Evolutionary conservation across 352 stramenopile species (phyloP), one percentile per base, ranked within the genome.

Genomic region (Globisporangium spinosum): DNA sequence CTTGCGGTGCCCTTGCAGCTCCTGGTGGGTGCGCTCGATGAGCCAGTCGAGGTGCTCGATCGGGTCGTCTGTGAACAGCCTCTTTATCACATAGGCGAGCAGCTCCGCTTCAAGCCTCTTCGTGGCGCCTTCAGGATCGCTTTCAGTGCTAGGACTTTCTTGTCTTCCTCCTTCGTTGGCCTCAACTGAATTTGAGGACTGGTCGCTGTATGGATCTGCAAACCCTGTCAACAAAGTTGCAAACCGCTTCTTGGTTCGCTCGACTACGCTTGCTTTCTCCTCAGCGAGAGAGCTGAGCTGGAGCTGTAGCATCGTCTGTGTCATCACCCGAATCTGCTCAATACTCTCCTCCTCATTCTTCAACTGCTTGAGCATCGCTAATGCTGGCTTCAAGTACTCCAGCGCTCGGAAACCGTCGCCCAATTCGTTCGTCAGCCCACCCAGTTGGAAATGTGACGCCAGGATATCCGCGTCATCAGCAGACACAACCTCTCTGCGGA

Each of bases 321-420:
- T 83, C 15, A 87, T 69, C 12, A 68, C 77, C 4, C 70, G 72
- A 27, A 87, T 72, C 38, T 81, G 70, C 25, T 71, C 64, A 0
- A 78, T 54, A 17, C 56, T 34, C n/a, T 76, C 62, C 22, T 77
- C 72, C 1, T 62, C 47, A 55, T n/a, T 49, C 9, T 12, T 29
- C 1, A 75, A 40, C 3, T 67, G 65, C 17, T 83, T 89, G 8
- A 87, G 58, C 23, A 69, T 62, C 1, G 9, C 59, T 9, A 87
- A 65, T 1, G 74, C 79, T 32, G 70, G 63, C 12, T 74, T 76
- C 22, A 82, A 85, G 70, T 79, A 87, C 43, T 89, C 81, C 0
- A 89, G 62, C 0, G 81, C 82, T 54, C 85, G 79, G 32, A 81
- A 89, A 8, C 55, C n/a, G 34, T 93, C 85, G 4, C 69, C 78